Conservation (phyloP, 164 flowering plant species). For the Magnolia kwangsiensis region DNA sequence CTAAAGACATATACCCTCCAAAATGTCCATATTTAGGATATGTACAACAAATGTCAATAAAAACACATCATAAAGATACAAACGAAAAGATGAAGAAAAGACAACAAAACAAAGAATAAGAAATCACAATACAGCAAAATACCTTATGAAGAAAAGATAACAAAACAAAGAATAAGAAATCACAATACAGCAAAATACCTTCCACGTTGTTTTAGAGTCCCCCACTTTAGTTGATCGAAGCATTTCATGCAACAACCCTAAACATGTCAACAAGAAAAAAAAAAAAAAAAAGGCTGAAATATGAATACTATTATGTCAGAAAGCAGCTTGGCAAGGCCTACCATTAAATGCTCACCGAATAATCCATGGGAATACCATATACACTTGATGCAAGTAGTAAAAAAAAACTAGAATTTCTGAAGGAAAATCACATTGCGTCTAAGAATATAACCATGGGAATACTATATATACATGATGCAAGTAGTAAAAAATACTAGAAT, state of each 20-base stretch:
- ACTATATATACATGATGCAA: neutral
- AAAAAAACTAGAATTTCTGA: neutral
- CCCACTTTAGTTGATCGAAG: constrained; percentile 77
- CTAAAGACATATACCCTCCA: neutral
- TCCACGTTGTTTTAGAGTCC: constrained; percentile 81
- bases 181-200: constrained; percentile 44
- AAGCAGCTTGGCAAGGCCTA: no score
- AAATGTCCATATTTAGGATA: no score
- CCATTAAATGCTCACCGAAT: no score
- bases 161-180: no score
- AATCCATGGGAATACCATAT: neutral
- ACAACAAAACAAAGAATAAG: neutral
- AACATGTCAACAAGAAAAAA: neutral
- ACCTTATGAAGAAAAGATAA: no score
- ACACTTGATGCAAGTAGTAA: neutral
- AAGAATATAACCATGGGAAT: neutral
- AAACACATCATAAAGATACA: neutral
- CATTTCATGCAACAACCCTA: constrained; percentile 91
- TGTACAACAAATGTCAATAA: no score
- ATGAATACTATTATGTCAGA: neutral
- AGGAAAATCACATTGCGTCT: no score
- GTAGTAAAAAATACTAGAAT: neutral
- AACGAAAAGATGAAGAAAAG: neutral
- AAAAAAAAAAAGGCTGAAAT: neutral
- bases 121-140: constrained; percentile 8